These are phyloP conservation scores for Truncatella angustata DNA, from an alignment of 2,329 filamentous ascomycete genomes.

Conservation along the genomic window DNA sequence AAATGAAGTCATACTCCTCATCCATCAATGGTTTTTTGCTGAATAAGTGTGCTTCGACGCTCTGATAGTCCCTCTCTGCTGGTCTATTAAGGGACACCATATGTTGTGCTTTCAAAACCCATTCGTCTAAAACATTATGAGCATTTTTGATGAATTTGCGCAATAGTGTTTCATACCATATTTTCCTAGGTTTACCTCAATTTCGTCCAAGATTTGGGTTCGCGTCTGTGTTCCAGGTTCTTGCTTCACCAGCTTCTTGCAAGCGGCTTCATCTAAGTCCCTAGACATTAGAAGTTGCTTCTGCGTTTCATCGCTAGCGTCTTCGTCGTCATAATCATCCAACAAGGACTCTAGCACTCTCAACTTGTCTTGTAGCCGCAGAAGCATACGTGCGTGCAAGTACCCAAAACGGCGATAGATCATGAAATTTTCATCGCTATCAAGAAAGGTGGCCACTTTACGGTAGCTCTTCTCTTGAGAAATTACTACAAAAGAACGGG, in stretches of 20 bases:
- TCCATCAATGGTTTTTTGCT: background rate
- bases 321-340: background rate
- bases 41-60: background rate
- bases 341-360: background rate
- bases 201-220: background rate
- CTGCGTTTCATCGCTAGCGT: background rate
- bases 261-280: background rate
- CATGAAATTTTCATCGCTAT: conserved; percentile 9
- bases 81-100: background rate
- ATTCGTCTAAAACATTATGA: background rate
- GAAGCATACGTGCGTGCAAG: background rate
- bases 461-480: conserved; percentile 1
- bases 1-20: background rate
- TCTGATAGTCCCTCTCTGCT: background rate
- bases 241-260: background rate
- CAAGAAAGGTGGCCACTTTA: background rate
- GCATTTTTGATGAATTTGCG: background rate
- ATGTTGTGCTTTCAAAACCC: background rate
- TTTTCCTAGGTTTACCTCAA: background rate
- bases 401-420: conserved; percentile 5
- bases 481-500: background rate
- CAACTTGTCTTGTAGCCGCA: background rate
- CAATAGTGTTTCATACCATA: background rate
- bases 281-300: background rate
- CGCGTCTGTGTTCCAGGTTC: background rate